Base-by-base conservation (phyloP, 192 early-diverging fungal species). In the Entophlyctis luteolus region DNA sequence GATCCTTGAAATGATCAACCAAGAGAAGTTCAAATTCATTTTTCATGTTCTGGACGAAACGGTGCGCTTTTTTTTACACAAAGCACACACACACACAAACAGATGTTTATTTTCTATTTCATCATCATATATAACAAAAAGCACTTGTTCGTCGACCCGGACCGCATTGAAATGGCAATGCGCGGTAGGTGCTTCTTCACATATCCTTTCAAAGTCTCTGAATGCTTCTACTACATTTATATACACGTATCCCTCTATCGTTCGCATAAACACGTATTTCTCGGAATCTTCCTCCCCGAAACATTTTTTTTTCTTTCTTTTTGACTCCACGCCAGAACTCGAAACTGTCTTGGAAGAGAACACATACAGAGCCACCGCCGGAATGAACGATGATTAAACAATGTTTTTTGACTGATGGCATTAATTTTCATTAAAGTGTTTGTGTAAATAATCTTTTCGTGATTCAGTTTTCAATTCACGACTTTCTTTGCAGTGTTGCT, bases 111-210 rank as follows among this genome's bases (percentile, higher is more conserved):
- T 53, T 28, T 25, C 0, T 3, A 2, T 28, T 28, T 2, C 25
- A n/a, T n/a, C n/a, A n/a, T n/a, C n/a, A n/a, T n/a, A n/a, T n/a
- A n/a, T n/a, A n/a, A n/a, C n/a, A n/a, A n/a, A n/a, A n/a, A 62
- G 59, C 59, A 62, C 47, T 42, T 62, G 22, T 62, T 62, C 47
- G 59, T 62, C 12, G 32, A 62, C 29, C 59, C 59, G 16, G 42
- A 45, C 2, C 14, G 47, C 8, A 10, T 62, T 2, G 22, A 42
- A 10, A 12, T 14, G 22, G 42, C 42, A 3, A 28, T 62, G 23
- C n/a, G 29, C 16, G 42, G 59, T 62, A 42, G 16, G 42, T 35
- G 16, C 28, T 10, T n/a, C 14, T 45, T 16, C 14, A 53, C 16
- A 22, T 12, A 12, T 16, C 16, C 14, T 23, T 53, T 22, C 10